These are phyloP conservation scores for Colletotrichum sp. DNA, from an alignment of 2,329 filamentous ascomycete species.

Conservation along the genomic window DNA sequence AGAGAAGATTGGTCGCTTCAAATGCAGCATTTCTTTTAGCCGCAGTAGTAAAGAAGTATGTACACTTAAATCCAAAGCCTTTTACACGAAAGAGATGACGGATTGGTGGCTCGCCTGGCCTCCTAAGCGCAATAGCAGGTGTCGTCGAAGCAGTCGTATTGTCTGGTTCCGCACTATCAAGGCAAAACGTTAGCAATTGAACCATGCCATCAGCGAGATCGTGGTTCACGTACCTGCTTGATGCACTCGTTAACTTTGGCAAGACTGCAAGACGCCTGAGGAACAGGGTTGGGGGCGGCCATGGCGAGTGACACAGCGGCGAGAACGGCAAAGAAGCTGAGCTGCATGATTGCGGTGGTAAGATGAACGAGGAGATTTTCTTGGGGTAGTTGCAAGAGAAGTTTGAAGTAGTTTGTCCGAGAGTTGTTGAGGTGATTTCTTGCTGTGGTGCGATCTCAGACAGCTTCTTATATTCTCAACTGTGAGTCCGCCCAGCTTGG, in stretches of 20 bases:
- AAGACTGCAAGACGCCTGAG: not conserved
- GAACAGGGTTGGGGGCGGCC: not conserved
- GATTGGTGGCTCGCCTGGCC: not conserved
- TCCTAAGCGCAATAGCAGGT: not conserved
- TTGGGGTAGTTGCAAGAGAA: no score
- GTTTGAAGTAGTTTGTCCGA: not conserved
- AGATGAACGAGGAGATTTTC: not conserved
- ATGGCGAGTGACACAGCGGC: not conserved
- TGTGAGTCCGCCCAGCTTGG: not conserved
- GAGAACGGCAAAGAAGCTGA: not conserved
- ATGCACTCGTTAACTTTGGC: not conserved
- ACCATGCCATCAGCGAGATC: no score
- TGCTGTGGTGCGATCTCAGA: not conserved
- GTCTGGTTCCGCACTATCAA: not conserved
- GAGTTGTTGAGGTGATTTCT: not conserved
- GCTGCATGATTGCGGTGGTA: not conserved
- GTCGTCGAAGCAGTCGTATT: not conserved
- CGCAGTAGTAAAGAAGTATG: not conserved
- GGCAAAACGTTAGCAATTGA: not conserved
- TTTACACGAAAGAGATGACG: not conserved
- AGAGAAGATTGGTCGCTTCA: not conserved
- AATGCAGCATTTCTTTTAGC: not conserved
- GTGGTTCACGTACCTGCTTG: not conserved
- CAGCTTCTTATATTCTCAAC: not conserved
- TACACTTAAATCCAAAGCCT: not conserved